phyloP scores from a whole-genome alignment of 805 yeast species.

The fission yeast (Schizosaccharomyces pombe) region DNA sequence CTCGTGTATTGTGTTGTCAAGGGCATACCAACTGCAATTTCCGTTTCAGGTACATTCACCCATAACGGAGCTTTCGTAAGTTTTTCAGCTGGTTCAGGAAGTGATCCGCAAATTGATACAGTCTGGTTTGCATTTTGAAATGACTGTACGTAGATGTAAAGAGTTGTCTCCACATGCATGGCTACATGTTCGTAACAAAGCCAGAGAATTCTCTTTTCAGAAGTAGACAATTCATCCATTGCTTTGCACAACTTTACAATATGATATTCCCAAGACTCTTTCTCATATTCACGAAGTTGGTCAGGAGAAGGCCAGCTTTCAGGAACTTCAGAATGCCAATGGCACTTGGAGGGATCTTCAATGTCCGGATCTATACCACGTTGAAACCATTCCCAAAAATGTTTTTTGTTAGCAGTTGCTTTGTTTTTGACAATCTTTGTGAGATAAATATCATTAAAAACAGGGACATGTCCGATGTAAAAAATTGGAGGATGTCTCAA shows the following conservation, averaged over 20 bases:
- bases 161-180: conserved; percentile 11
- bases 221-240: background rate
- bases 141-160: conserved; percentile 10
- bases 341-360: conserved; percentile 11
- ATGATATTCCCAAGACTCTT: conserved; percentile 7
- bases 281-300: conserved; percentile 6
- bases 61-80: background rate
- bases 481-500: conserved; percentile 11
- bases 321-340: conserved; percentile 10
- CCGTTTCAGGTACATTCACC: background rate
- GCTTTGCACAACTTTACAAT: background rate
- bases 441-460: conserved; percentile 10
- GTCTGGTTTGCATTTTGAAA: background rate
- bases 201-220: conserved; percentile 9
- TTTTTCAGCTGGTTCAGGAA: background rate
- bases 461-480: conserved; percentile 12
- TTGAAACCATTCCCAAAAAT: conserved; percentile 8
- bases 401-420: conserved; percentile 5
- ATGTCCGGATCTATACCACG: conserved; percentile 12
- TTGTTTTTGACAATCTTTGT: conserved; percentile 6
- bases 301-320: conserved; percentile 8
- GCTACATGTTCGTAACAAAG: conserved; percentile 11
- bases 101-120: background rate
- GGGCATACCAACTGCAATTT: background rate
- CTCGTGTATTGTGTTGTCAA: no score